Base-by-base conservation (phyloP, 768 basidiomycete species). In the Tricholoma terreum region DNA sequence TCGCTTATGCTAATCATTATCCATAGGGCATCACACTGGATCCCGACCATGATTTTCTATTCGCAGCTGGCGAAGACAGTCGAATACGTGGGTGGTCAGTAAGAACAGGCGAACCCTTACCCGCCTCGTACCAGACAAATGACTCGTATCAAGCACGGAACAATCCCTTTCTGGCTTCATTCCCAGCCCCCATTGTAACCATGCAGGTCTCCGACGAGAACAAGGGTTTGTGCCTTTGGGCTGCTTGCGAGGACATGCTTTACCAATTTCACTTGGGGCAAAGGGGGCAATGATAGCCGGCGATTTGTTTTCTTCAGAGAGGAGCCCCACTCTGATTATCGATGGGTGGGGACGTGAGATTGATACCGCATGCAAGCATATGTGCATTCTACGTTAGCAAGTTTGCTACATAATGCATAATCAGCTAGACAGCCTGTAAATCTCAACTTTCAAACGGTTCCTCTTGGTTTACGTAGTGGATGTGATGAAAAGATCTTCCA, bases 31-130 rank as follows among this genome's bases (percentile, higher is more conserved):
- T 89, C 6, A 73, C 80, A 1, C 64, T 83, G 15, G 87, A 90
- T 60, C 80, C 83, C 0, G 58, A 68, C 7, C 76, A 85, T 49
- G 74, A 81, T 27, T 80, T 86, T 50, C 64, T 92, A 15, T 89
- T 89, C 57, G 85, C 85, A 8, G 86, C 86, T 0, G 89, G 89
- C 9, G 79, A 84, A 59, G 89, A 92, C 68, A 60, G 71, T 42
- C 77, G 76, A 31, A 78, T 91, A 57, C 82, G 87, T 21, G 80
- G 79, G 2, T 92, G 90, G 90, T 87, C 87, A 10, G 67, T 91
- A 8, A 75, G 69, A 14, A 80, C 78, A 7, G 89, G 87, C 4
- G 70, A 70, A 14, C 72, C 72, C 4, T 58, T 85, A 17, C 58
- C 19, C 63, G 72, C 62, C 22, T 40, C 52, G 17, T 27, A 40